phyloP scores from a whole-genome alignment of 2,329 filamentous ascomycete genomes.

The Helotiales sp. region DNA sequence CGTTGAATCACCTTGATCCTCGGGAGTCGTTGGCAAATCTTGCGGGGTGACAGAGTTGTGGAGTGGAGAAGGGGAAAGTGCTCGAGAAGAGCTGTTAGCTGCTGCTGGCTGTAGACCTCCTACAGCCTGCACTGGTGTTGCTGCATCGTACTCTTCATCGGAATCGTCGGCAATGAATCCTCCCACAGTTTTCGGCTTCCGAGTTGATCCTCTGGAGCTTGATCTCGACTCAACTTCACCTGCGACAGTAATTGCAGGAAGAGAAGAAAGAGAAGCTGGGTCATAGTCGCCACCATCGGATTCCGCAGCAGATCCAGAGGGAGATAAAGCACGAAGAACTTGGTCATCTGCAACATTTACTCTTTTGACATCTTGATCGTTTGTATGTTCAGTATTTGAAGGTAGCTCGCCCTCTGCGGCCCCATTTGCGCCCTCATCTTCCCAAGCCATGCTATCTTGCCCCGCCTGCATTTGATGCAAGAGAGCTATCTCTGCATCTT shows the following conservation, averaged over 20 bases:
- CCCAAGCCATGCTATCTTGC: conserved; percentile 42
- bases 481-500: conserved; percentile 46
- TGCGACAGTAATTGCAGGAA: conserved; percentile 39
- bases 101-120: conserved; percentile 36
- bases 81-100: conserved; percentile 38
- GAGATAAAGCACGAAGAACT: conserved; percentile 45
- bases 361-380: conserved; percentile 44
- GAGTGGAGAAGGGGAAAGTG: conserved; percentile 40
- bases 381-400: conserved; percentile 46
- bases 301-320: conserved; percentile 40
- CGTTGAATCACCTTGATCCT: conserved; percentile 41
- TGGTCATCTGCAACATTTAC: conserved; percentile 46
- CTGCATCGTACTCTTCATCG: conserved; percentile 43
- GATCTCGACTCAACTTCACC: conserved; percentile 40
- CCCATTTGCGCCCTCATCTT: conserved; percentile 38
- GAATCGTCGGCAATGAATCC: conserved; percentile 46
- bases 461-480: conserved; percentile 45
- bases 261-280: conserved; percentile 41
- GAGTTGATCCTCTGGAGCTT: conserved; percentile 42
- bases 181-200: conserved; percentile 43
- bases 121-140: conserved; percentile 33
- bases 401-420: conserved; percentile 40
- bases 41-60: conserved; percentile 40
- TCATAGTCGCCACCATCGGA: conserved; percentile 43
- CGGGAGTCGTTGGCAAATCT: conserved; percentile 33